These are phyloP conservation scores for Macrotyloma uniflorum DNA, from an alignment of 306 rosid species.

Conservation along the genomic window DNA sequence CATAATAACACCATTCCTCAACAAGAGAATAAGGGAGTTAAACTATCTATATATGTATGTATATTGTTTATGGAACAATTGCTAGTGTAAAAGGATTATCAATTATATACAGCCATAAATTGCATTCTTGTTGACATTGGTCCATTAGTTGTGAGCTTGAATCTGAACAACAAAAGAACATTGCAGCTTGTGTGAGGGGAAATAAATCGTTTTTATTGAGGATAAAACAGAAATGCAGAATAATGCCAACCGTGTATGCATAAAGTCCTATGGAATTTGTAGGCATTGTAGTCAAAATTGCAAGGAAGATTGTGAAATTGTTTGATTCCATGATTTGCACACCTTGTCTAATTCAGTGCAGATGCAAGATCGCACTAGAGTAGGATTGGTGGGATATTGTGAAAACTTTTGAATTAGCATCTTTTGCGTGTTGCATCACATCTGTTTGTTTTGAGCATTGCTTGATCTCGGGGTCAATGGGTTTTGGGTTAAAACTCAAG, in stretches of 20 bases:
- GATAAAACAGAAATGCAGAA: not conserved
- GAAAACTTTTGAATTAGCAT: too few relatives aligned
- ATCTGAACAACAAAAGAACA: not conserved
- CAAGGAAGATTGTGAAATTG: too few relatives aligned
- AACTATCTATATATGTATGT: not conserved
- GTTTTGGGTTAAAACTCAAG: too few relatives aligned
- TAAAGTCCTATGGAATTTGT: not conserved
- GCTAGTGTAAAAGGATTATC: not conserved
- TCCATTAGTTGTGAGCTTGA: conserved; percentile 17
- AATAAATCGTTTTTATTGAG: not conserved
- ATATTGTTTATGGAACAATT: conserved; percentile 19
- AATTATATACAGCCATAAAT: not conserved
- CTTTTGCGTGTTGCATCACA: too few relatives aligned
- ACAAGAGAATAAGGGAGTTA: conserved; percentile 6
- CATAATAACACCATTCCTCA: not conserved
- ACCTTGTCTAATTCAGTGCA: too few relatives aligned
- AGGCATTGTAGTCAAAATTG: not conserved
- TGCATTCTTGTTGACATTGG: conserved; percentile 20
- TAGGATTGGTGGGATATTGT: too few relatives aligned
- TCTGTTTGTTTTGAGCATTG: too few relatives aligned
- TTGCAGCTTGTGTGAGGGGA: not conserved
- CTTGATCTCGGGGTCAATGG: too few relatives aligned
- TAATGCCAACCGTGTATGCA: not conserved
- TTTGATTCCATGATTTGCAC: too few relatives aligned
- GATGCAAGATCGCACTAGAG: too few relatives aligned